Evolutionary conservation across 2,329 filamentous ascomycete genomes (phyloP).

Genomic region (Incumbomyces lentus): DNA sequence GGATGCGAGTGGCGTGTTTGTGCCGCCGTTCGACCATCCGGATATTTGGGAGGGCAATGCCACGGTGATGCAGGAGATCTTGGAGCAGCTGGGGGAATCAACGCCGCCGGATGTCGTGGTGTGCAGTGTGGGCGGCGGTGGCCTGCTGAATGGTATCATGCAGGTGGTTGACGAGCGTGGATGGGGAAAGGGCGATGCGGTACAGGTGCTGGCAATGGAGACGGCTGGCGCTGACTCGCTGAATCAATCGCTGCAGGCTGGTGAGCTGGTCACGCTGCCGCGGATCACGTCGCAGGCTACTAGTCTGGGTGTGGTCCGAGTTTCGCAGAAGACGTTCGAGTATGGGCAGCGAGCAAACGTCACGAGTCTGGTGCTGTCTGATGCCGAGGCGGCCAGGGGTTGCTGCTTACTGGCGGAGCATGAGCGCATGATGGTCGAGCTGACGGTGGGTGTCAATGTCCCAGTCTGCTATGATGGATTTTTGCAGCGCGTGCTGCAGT

Average conservation of each 20-base stretch:
- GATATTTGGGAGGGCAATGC: conserved; percentile 38
- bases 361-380: conserved; percentile 53
- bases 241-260: conserved; percentile 47
- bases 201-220: conserved; percentile 61
- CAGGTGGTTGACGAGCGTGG: conserved; percentile 45
- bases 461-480: conserved; percentile 27
- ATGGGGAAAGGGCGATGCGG: conserved; percentile 20
- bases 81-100: conserved; percentile 27
- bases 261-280: conserved; percentile 50
- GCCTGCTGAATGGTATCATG: conserved; percentile 66
- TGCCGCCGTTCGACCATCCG: conserved; percentile 38
- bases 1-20: conserved; percentile 32
- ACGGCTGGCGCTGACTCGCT: conserved; percentile 65
- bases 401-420: conserved; percentile 72
- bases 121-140: conserved; percentile 72
- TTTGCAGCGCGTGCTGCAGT: neutral
- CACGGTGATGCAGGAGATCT: conserved; percentile 35
- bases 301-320: conserved; percentile 61
- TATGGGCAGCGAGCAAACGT: conserved; percentile 48
- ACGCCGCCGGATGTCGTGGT: conserved; percentile 56
- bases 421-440: conserved; percentile 69
- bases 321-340: conserved; percentile 57
- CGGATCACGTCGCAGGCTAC: conserved; percentile 67
- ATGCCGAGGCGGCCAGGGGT: conserved; percentile 69
- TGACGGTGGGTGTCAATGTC: conserved; percentile 72